phyloP scores from a whole-genome alignment of 345 rosid genomes.

The Bretschneidera sinensis region DNA sequence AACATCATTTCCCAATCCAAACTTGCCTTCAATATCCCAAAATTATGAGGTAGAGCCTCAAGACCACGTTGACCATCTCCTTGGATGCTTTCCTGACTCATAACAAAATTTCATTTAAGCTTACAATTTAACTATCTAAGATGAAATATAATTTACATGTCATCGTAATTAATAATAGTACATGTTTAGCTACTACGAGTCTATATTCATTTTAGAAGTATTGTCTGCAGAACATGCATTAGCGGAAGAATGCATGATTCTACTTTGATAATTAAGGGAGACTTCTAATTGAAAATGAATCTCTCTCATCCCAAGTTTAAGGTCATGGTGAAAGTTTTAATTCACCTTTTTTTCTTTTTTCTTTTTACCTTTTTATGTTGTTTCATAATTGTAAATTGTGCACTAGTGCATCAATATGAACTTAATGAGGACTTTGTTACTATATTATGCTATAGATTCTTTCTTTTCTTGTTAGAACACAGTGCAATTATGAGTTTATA shows the following conservation, averaged over 20 bases:
- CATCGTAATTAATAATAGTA: too few species aligned
- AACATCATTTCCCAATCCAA: conserved; percentile 13
- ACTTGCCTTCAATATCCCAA: conserved; percentile 31
- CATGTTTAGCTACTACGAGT: too few species aligned
- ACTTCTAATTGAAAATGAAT: not conserved
- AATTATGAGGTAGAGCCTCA: conserved; percentile 30
- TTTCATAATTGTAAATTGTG: not conserved
- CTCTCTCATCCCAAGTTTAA: conserved; percentile 3
- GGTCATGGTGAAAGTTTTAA: conserved; percentile 11
- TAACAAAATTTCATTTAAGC: conserved; percentile 17
- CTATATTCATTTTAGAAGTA: too few species aligned
- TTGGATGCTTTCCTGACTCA: conserved; percentile 62
- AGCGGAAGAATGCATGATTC: not conserved
- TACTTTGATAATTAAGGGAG: conserved; percentile 6
- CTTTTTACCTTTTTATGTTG: not conserved
- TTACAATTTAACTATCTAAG: not conserved
- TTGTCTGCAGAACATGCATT: conserved; percentile 1
- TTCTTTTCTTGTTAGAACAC: too few species aligned
- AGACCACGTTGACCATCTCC: conserved; percentile 36
- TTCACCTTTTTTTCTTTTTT: not conserved
- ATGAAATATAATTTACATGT: too few species aligned
- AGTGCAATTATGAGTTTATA: too few species aligned
- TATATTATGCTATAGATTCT: not conserved
- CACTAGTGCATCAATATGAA: not conserved
- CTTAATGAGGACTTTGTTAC: too few species aligned